These are phyloP conservation scores for Picea abies DNA, from an alignment of 83 land plant species.

Conservation along the genomic window DNA sequence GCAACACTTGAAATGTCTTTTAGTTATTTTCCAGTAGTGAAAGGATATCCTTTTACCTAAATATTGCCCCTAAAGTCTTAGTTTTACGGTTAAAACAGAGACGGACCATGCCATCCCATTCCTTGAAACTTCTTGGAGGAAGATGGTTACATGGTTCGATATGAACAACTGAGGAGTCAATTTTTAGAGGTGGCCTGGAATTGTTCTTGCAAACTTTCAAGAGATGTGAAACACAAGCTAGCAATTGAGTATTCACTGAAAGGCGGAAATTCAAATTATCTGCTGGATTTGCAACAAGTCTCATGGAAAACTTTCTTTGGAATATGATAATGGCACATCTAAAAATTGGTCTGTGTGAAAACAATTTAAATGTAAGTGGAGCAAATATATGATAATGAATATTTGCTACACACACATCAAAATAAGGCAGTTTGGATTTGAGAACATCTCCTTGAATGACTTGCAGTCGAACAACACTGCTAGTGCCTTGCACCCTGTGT, in stretches of 20 bases:
- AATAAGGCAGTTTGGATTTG: constrained; percentile 87
- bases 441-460: constrained; percentile 85
- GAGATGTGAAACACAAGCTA: constrained; percentile 89
- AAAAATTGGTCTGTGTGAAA: constrained; percentile 80
- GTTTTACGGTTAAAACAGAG: constrained; percentile 93
- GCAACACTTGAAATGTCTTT: constrained; percentile 75
- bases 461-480: constrained; percentile 60
- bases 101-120: constrained; percentile 92
- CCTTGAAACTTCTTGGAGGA: constrained; percentile 79
- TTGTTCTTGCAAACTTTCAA: constrained; percentile 94
- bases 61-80: constrained; percentile 83
- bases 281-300: constrained; percentile 91
- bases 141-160: constrained; percentile 90
- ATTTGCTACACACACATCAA: constrained; percentile 97
- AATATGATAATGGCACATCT: constrained; percentile 96
- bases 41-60: constrained; percentile 75
- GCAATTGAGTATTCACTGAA: constrained; percentile 92
- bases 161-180: constrained; percentile 94
- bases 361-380: constrained; percentile 83
- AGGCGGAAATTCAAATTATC: constrained; percentile 85
- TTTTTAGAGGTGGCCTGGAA: constrained; percentile 96
- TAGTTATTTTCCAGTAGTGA: constrained; percentile 81
- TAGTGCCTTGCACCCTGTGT: constrained; percentile 86
- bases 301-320: constrained; percentile 93
- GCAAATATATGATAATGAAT: constrained; percentile 96